phyloP scores from a whole-genome alignment of 129 eudicot genomes.

The Solidago caesia region DNA sequence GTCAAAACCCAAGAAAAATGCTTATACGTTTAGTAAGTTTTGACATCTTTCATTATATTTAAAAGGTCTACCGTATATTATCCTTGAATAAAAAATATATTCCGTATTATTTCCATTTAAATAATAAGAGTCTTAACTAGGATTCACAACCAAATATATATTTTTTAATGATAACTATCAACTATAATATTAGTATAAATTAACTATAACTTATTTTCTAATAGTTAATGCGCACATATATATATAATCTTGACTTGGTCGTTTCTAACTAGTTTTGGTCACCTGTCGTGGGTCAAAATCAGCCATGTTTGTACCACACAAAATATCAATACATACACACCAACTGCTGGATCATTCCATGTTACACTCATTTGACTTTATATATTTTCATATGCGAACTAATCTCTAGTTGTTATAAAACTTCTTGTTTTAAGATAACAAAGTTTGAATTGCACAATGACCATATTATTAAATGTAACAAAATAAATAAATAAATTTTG shows the following conservation, averaged over 20 bases:
- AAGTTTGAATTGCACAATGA: no score
- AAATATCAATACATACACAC: slow-evolving; percentile 30
- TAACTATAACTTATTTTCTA: neutral
- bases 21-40: slow-evolving; percentile 11
- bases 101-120: neutral
- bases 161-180: neutral
- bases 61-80: slow-evolving; percentile 20
- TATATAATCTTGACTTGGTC: slow-evolving; percentile 36
- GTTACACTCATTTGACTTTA: slow-evolving; percentile 18
- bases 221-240: neutral
- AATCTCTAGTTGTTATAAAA: neutral
- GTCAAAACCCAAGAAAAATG: slow-evolving; percentile 20
- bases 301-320: slow-evolving; percentile 30
- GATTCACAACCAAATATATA: neutral
- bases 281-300: slow-evolving; percentile 30
- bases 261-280: slow-evolving; percentile 25
- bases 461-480: neutral
- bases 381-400: neutral
- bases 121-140: neutral
- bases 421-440: neutral
- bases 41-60: slow-evolving; percentile 20
- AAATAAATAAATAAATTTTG: neutral
- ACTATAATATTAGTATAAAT: no score
- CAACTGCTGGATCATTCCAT: slow-evolving; percentile 25
- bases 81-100: slow-evolving; percentile 19